Evolutionary conservation across 176 grass and related monocot genomes (phyloP).

Genomic region (Zea mays): Zm-B73-REFERENCE-NAM-5.0 NC_050098.1:181328501-181329000

Average conservation of each 20-base stretch:
- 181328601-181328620: not conserved
- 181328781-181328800: not conserved
- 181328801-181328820: not conserved
- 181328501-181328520: slow-evolving; percentile 95
- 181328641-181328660: not conserved
- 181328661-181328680: not conserved
- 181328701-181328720: not conserved
- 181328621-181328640: not conserved
- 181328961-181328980: too few relatives aligned
- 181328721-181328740: slow-evolving; percentile 1
- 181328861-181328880: too few relatives aligned
- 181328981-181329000: too few relatives aligned
- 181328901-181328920: too few relatives aligned
- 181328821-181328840: not conserved
- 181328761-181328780: not conserved
- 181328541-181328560: slow-evolving; percentile 75
- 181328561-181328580: slow-evolving; percentile 41
- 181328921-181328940: too few relatives aligned
- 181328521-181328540: slow-evolving; percentile 92
- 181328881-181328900: too few relatives aligned
- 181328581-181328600: slow-evolving; percentile 15
- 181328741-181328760: not conserved
- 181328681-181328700: not conserved
- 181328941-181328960: too few relatives aligned
- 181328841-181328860: too few relatives aligned